Conservation (phyloP, 768 basidiomycete species). For the Cystobasidium ongulense region DNA sequence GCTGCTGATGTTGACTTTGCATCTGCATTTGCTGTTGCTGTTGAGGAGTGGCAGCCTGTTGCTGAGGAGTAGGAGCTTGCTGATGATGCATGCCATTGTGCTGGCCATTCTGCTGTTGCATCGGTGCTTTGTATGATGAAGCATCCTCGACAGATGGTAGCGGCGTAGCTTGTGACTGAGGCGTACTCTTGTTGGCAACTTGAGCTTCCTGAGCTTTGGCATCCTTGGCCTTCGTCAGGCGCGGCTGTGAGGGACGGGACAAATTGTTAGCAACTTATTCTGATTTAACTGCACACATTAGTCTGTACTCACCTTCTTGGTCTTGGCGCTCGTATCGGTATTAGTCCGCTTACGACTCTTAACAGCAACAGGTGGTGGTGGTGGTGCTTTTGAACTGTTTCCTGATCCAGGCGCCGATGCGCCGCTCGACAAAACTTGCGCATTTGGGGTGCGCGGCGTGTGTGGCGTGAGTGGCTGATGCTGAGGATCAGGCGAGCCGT, state of each 20-base stretch:
- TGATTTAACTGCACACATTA: neutral
- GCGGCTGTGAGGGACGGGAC: neutral
- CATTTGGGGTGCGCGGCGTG: constrained; percentile 6
- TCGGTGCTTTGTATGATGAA: neutral
- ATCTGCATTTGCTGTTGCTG: neutral
- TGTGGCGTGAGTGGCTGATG: constrained; percentile 10
- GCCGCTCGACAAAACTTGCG: neutral
- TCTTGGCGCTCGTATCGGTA: constrained; percentile 5
- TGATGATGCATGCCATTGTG: constrained; percentile 15
- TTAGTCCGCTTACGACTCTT: constrained; percentile 15
- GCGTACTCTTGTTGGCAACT: neutral
- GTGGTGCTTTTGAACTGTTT: neutral
- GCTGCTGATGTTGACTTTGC: neutral
- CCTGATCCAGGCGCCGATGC: neutral
- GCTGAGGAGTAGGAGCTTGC: neutral
- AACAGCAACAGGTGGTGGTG: neutral
- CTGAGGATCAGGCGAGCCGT: neutral
- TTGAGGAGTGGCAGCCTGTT: neutral
- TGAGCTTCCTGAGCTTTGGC: neutral
- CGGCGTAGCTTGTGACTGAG: neutral
- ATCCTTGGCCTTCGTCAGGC: neutral
- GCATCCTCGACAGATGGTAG: neutral
- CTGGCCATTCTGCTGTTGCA: neutral
- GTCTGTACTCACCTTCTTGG: constrained; percentile 11
- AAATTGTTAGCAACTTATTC: neutral